Conservation (phyloP, 192 early-diverging fungal species). For the Coemansia sp. region DNA sequence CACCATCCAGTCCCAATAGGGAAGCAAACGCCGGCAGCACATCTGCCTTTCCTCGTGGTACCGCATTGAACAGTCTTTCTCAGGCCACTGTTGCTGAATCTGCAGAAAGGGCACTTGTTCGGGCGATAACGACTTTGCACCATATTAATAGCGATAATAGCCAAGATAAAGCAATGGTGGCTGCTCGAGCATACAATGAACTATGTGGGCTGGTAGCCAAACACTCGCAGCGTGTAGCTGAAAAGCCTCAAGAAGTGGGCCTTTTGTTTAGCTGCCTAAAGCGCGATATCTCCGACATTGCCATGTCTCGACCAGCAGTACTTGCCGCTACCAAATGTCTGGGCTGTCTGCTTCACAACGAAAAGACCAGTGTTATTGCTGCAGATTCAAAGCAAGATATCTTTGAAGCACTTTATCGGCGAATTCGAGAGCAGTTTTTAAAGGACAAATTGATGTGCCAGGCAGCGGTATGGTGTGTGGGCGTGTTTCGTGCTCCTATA, state of each 20-base stretch:
- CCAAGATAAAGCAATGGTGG: background rate
- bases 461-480: constrained; percentile 30
- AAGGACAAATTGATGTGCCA: constrained; percentile 29
- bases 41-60: constrained; percentile 5
- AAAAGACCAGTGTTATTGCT: constrained; percentile 6
- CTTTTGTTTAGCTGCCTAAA: constrained; percentile 18
- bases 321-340: constrained; percentile 33
- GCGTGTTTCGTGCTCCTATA: constrained; percentile 21
- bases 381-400: constrained; percentile 5
- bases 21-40: background rate
- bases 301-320: constrained; percentile 1
- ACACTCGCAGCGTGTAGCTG: background rate
- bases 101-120: constrained; percentile 13
- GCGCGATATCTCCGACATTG: constrained; percentile 17
- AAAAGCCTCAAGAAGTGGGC: background rate
- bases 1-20: constrained; percentile 5
- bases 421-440: constrained; percentile 7
- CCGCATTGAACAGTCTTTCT: background rate
- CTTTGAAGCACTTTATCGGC: constrained; percentile 7
- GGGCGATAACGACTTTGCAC: constrained; percentile 5
- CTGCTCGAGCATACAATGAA: constrained; percentile 19
- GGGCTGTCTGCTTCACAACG: constrained; percentile 30
- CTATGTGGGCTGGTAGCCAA: constrained; percentile 18
- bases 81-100: background rate
- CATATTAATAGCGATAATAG: background rate